These are phyloP conservation scores for Ogataea ganodermae DNA, from an alignment of 805 yeast species.

Conservation along the genomic window DNA sequence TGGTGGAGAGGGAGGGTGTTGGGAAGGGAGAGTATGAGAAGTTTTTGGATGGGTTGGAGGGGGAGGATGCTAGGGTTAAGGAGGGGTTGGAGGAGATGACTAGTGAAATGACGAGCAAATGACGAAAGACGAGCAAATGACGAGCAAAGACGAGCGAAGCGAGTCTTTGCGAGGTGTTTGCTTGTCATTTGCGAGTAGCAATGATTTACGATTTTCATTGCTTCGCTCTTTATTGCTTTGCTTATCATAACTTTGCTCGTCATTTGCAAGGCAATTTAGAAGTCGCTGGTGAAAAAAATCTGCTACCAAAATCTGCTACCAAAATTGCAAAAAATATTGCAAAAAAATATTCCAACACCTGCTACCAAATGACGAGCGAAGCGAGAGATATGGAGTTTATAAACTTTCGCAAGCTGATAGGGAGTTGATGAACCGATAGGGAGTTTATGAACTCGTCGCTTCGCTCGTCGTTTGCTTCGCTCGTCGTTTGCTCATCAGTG, in stretches of 20 bases:
- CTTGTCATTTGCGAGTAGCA: too few species aligned
- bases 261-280: too few species aligned
- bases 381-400: too few species aligned
- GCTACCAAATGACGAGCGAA: not conserved
- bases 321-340: not conserved
- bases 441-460: too few species aligned
- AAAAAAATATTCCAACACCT: too few species aligned
- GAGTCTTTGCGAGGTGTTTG: too few species aligned
- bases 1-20: constrained; percentile 32
- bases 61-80: constrained; percentile 8
- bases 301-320: not conserved
- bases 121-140: not conserved
- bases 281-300: not conserved
- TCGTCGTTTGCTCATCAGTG: too few species aligned
- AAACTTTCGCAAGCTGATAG: not conserved
- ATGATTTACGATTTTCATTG: too few species aligned
- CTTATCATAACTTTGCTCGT: too few species aligned
- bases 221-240: too few species aligned
- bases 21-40: constrained; percentile 11
- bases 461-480: too few species aligned
- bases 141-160: not conserved
- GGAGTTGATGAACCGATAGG: not conserved
- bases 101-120: too few species aligned
- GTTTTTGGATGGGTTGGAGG: constrained; percentile 22
- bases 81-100: constrained; percentile 1